Base-by-base conservation (phyloP, 2,329 filamentous ascomycete genomes). In the Plenodomus biglobosus region DNA sequence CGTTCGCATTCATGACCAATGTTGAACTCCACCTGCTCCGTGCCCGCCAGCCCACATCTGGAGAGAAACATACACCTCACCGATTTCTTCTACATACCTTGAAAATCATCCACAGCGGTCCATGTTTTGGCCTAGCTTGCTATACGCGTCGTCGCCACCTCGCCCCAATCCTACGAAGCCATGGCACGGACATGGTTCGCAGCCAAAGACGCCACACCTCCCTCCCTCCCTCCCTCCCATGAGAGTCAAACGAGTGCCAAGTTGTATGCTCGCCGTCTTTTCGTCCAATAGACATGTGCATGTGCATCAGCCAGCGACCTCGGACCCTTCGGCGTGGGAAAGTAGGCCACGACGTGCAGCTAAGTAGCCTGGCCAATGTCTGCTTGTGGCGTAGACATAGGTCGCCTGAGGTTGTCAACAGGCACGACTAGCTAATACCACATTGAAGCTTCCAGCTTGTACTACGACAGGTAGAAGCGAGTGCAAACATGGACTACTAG, bases 131-230 rank as follows among this genome's bases (percentile, higher is more conserved):
- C 32, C 32, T n/a, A n/a, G 32, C 6, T 13, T 36, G 32, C 32
- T 15, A 5, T 36, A 36, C 15, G 13, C 32, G 17, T 36, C 32
- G 6, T 6, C 4, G 4, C 32, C 32, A 13, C 15, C 15, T 6
- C 4, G 4, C 6, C 13, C 35, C 35, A 37, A 37, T 8, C 11
- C 35, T 10, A 36, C 34, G 34, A 15, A 6, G n/a, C 11, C 6
- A 37, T 3, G 42, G 44, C 45, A 47, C 41, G 45, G 50, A 54
- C 46, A 48, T 30, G 6, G 44, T 52, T 52, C 50, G 50, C 30
- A 48, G 48, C 48, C 27, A 42, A 41, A 37, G 38, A 38, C 43
- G 40, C 42, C 24, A 42, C 39, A 40, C 32, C 24, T 21, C 30
- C 21, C 6, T n/a, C 17, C 4, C 4, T 6, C 4, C 17, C 15